Conservation (phyloP, 1,284 basidiomycete species). For the Phellopilus nigrolimitatus region DNA sequence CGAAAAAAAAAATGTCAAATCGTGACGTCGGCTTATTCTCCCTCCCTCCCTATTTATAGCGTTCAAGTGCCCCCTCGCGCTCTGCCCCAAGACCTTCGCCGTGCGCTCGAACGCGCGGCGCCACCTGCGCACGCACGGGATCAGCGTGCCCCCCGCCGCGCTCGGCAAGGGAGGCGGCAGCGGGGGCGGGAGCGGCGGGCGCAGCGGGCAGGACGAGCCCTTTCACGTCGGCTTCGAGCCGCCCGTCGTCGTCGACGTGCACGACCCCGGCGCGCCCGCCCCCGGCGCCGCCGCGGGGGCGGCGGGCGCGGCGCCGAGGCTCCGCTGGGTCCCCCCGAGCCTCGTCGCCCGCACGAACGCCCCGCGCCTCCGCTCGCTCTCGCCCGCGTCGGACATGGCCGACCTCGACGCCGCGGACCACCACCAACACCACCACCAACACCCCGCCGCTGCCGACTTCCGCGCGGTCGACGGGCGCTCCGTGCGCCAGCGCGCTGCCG, state of each 20-base stretch:
- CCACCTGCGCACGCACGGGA: slow-evolving; percentile 51
- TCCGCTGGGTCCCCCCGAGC: slow-evolving; percentile 41
- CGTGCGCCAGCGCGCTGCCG: background rate
- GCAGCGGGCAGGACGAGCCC: slow-evolving; percentile 25
- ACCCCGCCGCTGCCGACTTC: background rate
- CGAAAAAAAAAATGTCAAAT: no score
- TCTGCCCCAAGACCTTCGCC: slow-evolving; percentile 50
- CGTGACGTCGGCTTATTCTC: no score
- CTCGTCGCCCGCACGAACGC: slow-evolving; percentile 30
- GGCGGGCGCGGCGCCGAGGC: slow-evolving; percentile 28
- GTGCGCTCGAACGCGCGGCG: slow-evolving; percentile 60
- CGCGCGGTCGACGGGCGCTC: background rate
- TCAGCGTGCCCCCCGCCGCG: slow-evolving; percentile 23
- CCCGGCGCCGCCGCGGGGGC: slow-evolving; percentile 3
- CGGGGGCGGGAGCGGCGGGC: no score
- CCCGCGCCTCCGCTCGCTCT: slow-evolving; percentile 21
- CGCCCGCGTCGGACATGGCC: slow-evolving; percentile 20
- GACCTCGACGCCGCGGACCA: slow-evolving; percentile 31
- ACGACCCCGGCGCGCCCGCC: slow-evolving; percentile 26
- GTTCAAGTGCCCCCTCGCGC: slow-evolving; percentile 43
- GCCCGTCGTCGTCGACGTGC: slow-evolving; percentile 39
- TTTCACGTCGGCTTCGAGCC: slow-evolving; percentile 43
- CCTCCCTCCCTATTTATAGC: slow-evolving; percentile 34
- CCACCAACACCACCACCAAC: no score
- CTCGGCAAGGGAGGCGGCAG: slow-evolving; percentile 12